Percentiles rank a stretch among this genome's conserved stretches.
These are phyloP conservation scores for Colletotrichum orchidophilum DNA, from an alignment of 2,329 filamentous ascomycete genomes.

Conservation along the genomic window DNA sequence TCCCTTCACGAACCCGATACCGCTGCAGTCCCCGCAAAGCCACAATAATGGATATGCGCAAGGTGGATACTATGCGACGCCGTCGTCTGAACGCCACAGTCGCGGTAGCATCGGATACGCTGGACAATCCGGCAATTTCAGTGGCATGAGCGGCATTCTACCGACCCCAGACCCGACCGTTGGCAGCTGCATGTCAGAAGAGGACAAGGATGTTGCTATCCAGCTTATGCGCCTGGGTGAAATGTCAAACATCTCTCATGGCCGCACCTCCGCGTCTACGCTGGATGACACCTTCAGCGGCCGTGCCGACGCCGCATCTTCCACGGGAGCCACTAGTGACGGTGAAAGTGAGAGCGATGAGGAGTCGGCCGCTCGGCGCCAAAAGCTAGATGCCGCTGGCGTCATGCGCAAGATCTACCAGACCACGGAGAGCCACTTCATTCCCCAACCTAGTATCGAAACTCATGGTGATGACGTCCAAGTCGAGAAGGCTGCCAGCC, in stretches of 20 bases:
- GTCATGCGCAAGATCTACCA: constrained; percentile 57
- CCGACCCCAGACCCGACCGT: constrained; percentile 98
- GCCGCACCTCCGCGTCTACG: constrained; percentile 91
- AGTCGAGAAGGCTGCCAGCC: constrained; percentile 51
- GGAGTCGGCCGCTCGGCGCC: constrained; percentile 65
- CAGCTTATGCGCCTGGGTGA: constrained; percentile 97
- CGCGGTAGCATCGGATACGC: constrained; percentile 70
- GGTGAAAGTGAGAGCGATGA: constrained; percentile 75
- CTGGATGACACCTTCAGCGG: constrained; percentile 94
- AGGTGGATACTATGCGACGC: constrained; percentile 69
- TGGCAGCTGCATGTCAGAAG: constrained; percentile 95
- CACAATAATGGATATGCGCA: constrained; percentile 67
- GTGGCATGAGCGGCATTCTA: constrained; percentile 66
- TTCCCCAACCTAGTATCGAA: constrained; percentile 50
- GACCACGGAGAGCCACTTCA: constrained; percentile 63
- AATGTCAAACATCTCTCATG: constrained; percentile 91
- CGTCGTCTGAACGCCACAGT: constrained; percentile 70
- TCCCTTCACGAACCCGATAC: constrained; percentile 79
- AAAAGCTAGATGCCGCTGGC: constrained; percentile 60
- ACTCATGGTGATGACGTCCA: constrained; percentile 70
- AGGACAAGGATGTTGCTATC: constrained; percentile 91
- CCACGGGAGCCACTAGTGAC: constrained; percentile 85
- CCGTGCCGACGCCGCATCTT: constrained; percentile 84
- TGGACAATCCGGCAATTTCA: constrained; percentile 35
- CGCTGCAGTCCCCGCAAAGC: constrained; percentile 85